phyloP scores from a whole-genome alignment of 192 early-diverging fungal genomes.

The Allomyces macrogynus region DNA sequence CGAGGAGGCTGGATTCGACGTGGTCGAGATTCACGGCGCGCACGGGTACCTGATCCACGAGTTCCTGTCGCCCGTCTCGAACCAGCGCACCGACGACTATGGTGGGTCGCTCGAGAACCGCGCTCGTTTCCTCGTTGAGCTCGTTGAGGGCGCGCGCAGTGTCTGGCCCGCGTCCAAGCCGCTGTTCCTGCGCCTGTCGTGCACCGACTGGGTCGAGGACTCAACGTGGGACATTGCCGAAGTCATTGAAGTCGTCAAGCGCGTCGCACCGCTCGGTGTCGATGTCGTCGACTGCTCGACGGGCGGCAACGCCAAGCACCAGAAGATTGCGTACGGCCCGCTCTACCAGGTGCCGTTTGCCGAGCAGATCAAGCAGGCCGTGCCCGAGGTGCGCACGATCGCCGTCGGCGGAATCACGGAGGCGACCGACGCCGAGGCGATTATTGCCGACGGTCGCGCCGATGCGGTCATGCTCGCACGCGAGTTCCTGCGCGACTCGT shows the following conservation, averaged over 20 bases:
- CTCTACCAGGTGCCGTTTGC: constrained; percentile 55
- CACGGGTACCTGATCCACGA: constrained; percentile 74
- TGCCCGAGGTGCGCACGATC: constrained; percentile 22
- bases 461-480: constrained; percentile 56
- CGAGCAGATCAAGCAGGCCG: no score
- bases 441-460: constrained; percentile 37
- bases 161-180: constrained; percentile 65
- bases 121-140: constrained; percentile 50
- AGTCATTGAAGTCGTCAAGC: constrained; percentile 32
- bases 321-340: constrained; percentile 5
- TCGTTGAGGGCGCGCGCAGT: constrained; percentile 31
- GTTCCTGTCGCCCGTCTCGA: constrained; percentile 62
- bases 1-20: constrained; percentile 61
- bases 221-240: constrained; percentile 60
- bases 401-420: constrained; percentile 54
- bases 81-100: constrained; percentile 72
- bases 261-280: constrained; percentile 41
- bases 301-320: constrained; percentile 29
- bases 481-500: constrained; percentile 36
- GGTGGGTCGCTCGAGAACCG: constrained; percentile 84
- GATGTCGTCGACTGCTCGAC: constrained; percentile 70
- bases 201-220: constrained; percentile 53
- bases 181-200: constrained; percentile 60
- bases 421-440: constrained; percentile 43
- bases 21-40: constrained; percentile 76